Base-by-base conservation (phyloP, 345 rosid genomes). In the Gynandropsis gynandra region DNA sequence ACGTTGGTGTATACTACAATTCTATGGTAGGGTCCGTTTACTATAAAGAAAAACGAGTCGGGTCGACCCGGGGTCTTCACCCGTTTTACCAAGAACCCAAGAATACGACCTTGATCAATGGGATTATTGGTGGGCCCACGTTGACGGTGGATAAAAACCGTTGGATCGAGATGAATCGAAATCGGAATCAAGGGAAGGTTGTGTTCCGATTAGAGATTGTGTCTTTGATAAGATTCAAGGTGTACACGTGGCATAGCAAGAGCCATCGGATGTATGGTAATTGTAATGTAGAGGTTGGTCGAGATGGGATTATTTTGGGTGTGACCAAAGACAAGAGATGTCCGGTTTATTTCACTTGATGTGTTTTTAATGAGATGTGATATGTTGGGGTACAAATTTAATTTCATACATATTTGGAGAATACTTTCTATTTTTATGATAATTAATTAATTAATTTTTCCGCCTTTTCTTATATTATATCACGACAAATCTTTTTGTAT, bases 281-380 rank as follows among this genome's bases (percentile, higher is more conserved):
- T 33, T 84, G 98, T 59, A 58, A 66, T 4, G 56, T 74, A 18
- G 62, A 50, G 0, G 83, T 90, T n/a, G 89, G 82, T 11, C 58
- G 77, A 4, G 80, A 90, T 67, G 98, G 98, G 4, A 18, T 14
- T 27, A 67, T 89, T 61, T 63, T 79, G 75, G 67, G 70, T 1
- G 48, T 12, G 41, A 79, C 51, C 10, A 76, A 56, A 59, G 62
- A 79, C 24, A 74, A 72, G 76, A 73, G 68, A 59, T 92, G 96
- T 62, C 81, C 83, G 1, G 80, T 87, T 19, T 87, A 83, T 78
- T 87, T 90, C 62, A 72, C 77, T 33, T 89, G 73, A 78, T 52
- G 41, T 37, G n/a, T n/a, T n/a, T n/a, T n/a, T n/a, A n/a, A n/a
- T n/a, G n/a, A n/a, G n/a, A n/a, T n/a, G n/a, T n/a, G n/a, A n/a